Evolutionary conservation across 164 flowering plant species (phyloP), one percentile per base, ranked within the genome.

Genomic region (Buxus sempervirens): DNA sequence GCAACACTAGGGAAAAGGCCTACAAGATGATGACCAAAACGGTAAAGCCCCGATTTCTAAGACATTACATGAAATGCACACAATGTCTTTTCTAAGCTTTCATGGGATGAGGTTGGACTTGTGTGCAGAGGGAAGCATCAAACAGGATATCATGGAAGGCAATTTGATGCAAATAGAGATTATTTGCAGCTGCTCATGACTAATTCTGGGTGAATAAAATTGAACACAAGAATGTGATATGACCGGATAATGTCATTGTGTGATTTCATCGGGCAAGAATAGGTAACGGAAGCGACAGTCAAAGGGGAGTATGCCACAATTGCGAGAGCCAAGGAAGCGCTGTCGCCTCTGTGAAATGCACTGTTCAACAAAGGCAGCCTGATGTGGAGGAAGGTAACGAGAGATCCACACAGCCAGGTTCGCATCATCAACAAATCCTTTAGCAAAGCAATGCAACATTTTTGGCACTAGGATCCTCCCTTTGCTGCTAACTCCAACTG

Each of bases 201-300:
- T 21, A 10, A 23, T 20, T 55, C 9, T 20, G 58, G n/a, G 58
- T 23, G 22, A 55, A n/a, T 12, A 55, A 55, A 23, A 13, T 20
- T 18, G 58, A 55, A 55, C 24, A 15, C 21, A 55, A 55, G 58
- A 55, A 15, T 10, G n/a, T 9, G 24, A n/a, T 5, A 55, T 55
- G 25, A 65, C 4, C n/a, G 38, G 38, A 21, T 23, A 10, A 26
- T 24, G 58, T 72, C 63, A 73, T 2, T 32, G 54, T 14, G 59
- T 56, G 48, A 42, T 73, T 58, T 70, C 69, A 23, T 79, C 88
- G 0, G 88, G 96, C 24, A 85, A 67, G 79, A 90, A 85, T 9
- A 90, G 81, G 76, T 86, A 90, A 0, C 96, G 88, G 68, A 90
- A 90, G 16, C 80, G 88, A 32, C 89, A 87, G 72, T 90, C 89